A percentile compares a stretch with the other conserved stretches of the same genome.
Conservation (phyloP, 2,329 filamentous ascomycete species). For the Fusarium sp. region DNA sequence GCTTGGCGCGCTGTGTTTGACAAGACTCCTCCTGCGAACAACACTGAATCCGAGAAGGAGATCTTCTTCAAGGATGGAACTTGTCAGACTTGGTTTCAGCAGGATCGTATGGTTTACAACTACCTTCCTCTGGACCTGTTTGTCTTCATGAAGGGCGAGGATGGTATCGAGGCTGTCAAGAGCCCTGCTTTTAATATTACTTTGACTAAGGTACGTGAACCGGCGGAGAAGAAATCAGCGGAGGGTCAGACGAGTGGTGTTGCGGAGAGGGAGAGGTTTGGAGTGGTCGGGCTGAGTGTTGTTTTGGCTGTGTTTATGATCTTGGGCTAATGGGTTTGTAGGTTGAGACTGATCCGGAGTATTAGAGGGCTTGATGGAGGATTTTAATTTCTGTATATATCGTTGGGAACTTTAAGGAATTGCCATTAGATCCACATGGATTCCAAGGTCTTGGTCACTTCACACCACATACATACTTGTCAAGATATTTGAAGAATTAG, state of each 20-base stretch:
- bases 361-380: neutral
- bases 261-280: conserved; percentile 2
- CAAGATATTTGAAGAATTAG: too few relatives aligned
- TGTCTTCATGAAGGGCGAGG: conserved; percentile 39
- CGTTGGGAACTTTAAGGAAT: neutral
- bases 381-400: neutral
- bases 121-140: conserved; percentile 50
- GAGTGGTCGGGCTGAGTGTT: neutral
- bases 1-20: conserved; percentile 53
- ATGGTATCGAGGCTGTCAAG: conserved; percentile 32
- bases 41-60: conserved; percentile 35
- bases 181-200: conserved; percentile 47
- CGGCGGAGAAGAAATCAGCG: conserved; percentile 32
- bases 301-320: neutral
- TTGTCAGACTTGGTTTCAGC: conserved; percentile 49
- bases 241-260: neutral
- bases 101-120: conserved; percentile 51
- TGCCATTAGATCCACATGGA: rapidly evolving
- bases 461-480: too few relatives aligned
- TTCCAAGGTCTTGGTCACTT: too few relatives aligned
- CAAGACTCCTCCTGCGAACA: conserved; percentile 21
- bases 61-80: conserved; percentile 47
- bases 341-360: neutral
- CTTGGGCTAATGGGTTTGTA: conserved; percentile 38
- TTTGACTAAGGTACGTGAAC: conserved; percentile 44